Conservation (phyloP, 2,329 filamentous ascomycete genomes). For the Knufia fluminis region DNA sequence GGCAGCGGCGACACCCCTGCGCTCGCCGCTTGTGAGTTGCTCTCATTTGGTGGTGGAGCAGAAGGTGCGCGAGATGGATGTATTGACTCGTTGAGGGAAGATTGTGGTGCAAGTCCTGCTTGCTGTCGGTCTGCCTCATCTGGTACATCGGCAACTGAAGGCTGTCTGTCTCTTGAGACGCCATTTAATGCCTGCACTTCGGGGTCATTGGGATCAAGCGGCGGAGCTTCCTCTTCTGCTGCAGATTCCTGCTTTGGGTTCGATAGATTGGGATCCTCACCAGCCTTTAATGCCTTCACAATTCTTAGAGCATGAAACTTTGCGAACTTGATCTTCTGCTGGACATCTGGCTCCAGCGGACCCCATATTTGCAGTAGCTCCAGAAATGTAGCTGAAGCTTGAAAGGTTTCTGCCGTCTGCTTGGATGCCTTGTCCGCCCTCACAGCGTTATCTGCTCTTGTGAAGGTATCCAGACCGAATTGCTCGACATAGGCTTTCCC, state of each 20-base stretch:
- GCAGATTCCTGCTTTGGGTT: conserved; percentile 60
- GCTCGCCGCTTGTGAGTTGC: conserved; percentile 10
- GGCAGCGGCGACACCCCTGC: conserved; percentile 19
- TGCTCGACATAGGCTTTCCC: conserved; percentile 90
- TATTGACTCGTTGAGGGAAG: conserved; percentile 41
- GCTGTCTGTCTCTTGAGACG: conserved; percentile 39
- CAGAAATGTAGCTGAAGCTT: conserved; percentile 85
- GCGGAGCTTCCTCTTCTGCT: conserved; percentile 36
- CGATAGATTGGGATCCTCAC: conserved; percentile 81
- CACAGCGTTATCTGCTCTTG: conserved; percentile 72
- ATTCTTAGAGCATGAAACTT: conserved; percentile 94
- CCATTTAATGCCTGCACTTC: conserved; percentile 49
- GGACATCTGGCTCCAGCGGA: conserved; percentile 60
- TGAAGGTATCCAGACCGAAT: conserved; percentile 82
- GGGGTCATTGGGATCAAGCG: conserved; percentile 55
- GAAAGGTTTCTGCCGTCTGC: conserved; percentile 88
- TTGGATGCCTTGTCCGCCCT: conserved; percentile 75
- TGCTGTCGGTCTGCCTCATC: conserved; percentile 47
- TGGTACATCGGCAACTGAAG: conserved; percentile 52
- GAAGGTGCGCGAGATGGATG: conserved; percentile 41
- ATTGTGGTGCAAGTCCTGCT: conserved; percentile 36
- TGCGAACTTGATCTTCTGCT: conserved; percentile 86
- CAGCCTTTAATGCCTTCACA: conserved; percentile 78
- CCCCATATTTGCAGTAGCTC: conserved; percentile 82
- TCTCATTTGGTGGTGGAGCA: conserved; percentile 24